These are phyloP conservation scores for Aspergillus costaricaensis DNA, from an alignment of 2,329 filamentous ascomycete species.

Conservation along the genomic window DNA sequence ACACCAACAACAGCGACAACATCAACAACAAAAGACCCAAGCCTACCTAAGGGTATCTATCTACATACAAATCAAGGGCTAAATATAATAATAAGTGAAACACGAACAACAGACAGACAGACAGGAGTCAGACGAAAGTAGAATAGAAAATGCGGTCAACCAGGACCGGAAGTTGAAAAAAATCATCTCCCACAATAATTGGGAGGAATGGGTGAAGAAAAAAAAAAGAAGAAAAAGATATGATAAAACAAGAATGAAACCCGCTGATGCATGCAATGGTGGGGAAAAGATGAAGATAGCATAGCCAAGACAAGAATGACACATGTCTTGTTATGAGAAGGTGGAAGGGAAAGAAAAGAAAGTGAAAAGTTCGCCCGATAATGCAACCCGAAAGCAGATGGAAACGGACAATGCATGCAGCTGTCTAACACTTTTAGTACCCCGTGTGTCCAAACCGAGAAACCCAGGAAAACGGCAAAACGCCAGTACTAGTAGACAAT, in stretches of 20 bases:
- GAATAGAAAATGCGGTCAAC: neutral
- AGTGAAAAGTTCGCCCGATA: slow-evolving; percentile 7
- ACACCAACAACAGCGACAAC: neutral
- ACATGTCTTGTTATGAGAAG: neutral
- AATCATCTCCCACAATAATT: neutral
- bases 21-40: slow-evolving; percentile 14
- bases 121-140: slow-evolving; percentile 9
- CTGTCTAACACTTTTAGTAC: slow-evolving; percentile 13
- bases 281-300: neutral
- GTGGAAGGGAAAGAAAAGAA: neutral
- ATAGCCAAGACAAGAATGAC: neutral
- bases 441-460: slow-evolving; percentile 11
- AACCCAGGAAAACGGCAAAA: slow-evolving; percentile 14
- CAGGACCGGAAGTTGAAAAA: neutral
- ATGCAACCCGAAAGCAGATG: slow-evolving; percentile 10
- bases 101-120: slow-evolving; percentile 1
- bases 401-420: slow-evolving; percentile 11
- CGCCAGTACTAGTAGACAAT: slow-evolving; percentile 18
- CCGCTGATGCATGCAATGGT: slow-evolving; percentile 5
- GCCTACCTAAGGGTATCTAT: slow-evolving; percentile 24
- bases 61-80: slow-evolving; percentile 15
- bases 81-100: slow-evolving; percentile 21
- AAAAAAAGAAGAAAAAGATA: neutral
- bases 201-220: slow-evolving; percentile 1
- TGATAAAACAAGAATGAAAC: slow-evolving; percentile 1